Evolutionary conservation across 2,329 filamentous ascomycete genomes (phyloP).

Genomic region (Orbilia brochopaga): DNA sequence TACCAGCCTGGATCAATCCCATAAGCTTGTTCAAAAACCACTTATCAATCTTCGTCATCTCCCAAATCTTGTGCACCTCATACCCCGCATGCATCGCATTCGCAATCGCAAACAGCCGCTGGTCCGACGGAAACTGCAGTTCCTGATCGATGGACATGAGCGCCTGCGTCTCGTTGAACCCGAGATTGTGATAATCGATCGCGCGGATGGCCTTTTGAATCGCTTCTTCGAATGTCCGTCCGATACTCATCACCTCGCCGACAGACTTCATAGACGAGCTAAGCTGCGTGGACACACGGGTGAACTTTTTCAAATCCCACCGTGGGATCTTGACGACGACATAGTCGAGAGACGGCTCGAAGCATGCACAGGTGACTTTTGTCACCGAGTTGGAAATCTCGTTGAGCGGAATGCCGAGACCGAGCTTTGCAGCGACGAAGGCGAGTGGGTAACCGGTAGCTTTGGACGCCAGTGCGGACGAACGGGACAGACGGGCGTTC

Average conservation of each 20-base stretch:
- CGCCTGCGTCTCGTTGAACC: slow-evolving; percentile 88
- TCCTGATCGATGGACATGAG: slow-evolving; percentile 96
- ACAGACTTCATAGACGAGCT: slow-evolving; percentile 99
- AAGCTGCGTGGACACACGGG: slow-evolving; percentile 90
- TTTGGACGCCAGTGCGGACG: slow-evolving; percentile 93
- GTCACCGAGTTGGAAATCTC: slow-evolving; percentile 97
- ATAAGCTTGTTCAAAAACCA: slow-evolving; percentile 96
- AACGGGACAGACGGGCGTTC: slow-evolving; percentile 93
- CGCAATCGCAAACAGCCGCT: slow-evolving; percentile 94
- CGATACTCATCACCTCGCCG: slow-evolving; percentile 98
- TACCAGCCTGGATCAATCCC: slow-evolving; percentile 86
- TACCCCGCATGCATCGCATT: slow-evolving; percentile 97
- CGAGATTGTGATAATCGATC: slow-evolving; percentile 92
- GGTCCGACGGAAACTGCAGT: slow-evolving; percentile 94
- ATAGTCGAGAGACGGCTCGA: slow-evolving; percentile 97
- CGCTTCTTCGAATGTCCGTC: slow-evolving; percentile 93
- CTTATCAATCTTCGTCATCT: slow-evolving; percentile 97
- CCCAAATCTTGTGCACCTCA: slow-evolving; percentile 95
- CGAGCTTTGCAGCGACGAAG: slow-evolving; percentile 95
- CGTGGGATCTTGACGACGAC: slow-evolving; percentile 98
- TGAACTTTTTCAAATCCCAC: slow-evolving; percentile 99
- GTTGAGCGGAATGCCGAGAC: slow-evolving; percentile 91
- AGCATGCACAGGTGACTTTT: slow-evolving; percentile 93
- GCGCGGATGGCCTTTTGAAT: slow-evolving; percentile 97
- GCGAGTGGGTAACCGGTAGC: slow-evolving; percentile 95